These are phyloP conservation scores for Brachypodium distachyon DNA, from an alignment of 202 grass and related monocot species.

Conservation along the genomic window DNA sequence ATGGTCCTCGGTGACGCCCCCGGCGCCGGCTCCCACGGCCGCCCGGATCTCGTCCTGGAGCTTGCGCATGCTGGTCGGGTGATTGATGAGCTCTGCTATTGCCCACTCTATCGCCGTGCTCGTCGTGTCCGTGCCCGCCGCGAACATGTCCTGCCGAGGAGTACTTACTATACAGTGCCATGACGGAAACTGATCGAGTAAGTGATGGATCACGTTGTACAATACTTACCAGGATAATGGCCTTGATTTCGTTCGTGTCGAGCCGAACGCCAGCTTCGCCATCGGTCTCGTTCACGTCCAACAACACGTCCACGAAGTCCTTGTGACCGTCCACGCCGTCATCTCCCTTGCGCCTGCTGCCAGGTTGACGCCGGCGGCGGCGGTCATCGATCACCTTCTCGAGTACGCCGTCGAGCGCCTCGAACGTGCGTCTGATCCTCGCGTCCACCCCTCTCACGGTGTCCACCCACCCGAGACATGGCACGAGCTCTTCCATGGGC, in stretches of 20 bases:
- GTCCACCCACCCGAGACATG: background rate
- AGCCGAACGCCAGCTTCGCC: background rate
- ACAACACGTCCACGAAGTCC: slow-evolving; percentile 6
- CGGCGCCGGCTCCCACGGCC: background rate
- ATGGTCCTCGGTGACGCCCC: background rate
- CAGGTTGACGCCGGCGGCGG: background rate
- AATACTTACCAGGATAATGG: background rate
- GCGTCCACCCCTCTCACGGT: background rate
- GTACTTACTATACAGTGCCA: too few species aligned
- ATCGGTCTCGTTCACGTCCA: background rate
- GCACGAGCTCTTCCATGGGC: background rate
- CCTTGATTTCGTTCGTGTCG: background rate
- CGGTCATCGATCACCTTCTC: background rate
- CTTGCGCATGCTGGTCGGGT: slow-evolving; percentile 16
- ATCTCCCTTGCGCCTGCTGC: background rate
- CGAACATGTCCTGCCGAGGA: slow-evolving; percentile 42
- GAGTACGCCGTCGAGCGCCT: background rate
- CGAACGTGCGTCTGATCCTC: background rate
- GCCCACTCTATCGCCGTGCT: slow-evolving; percentile 17
- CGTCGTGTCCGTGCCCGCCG: slow-evolving; percentile 4
- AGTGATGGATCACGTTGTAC: too few species aligned
- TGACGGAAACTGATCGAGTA: too few species aligned
- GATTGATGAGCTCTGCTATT: slow-evolving; percentile 28
- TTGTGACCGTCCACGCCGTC: background rate
- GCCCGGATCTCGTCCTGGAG: slow-evolving; percentile 24